These are phyloP conservation scores for Misopates orontium DNA, from an alignment of 257 asterid genomes.

Conservation along the genomic window DNA sequence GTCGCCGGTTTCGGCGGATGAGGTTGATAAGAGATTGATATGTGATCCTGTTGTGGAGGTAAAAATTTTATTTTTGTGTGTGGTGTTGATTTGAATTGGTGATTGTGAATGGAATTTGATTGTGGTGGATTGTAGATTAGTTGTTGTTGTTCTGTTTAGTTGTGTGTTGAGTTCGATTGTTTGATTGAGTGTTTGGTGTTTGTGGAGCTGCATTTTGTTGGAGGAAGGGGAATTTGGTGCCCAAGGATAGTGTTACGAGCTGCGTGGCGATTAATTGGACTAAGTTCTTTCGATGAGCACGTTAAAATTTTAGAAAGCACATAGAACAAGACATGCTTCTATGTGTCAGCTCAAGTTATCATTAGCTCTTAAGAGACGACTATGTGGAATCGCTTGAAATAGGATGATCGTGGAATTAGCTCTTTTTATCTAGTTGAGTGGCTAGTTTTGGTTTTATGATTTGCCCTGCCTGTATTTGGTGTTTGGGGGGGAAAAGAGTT, in stretches of 20 bases:
- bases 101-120: no score
- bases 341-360: no score
- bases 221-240: constrained; percentile 12
- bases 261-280: neutral
- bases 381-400: neutral
- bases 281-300: no score
- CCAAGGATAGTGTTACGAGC: neutral
- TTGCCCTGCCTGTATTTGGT: constrained; percentile 4
- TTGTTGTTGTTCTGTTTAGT: neutral
- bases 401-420: constrained; percentile 4
- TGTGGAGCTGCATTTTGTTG: neutral
- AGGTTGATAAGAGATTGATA: constrained; percentile 63
- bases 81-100: no score
- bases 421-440: neutral
- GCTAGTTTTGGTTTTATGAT: neutral
- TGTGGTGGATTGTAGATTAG: neutral
- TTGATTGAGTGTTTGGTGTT: neutral
- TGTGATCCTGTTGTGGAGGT: constrained; percentile 73
- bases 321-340: no score
- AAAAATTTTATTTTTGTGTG: no score
- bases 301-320: no score
- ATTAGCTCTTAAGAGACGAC: neutral
- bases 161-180: neutral
- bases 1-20: constrained; percentile 62
- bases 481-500: neutral